These are phyloP conservation scores for Pseudoneurospora amorphoporcata DNA, from an alignment of 495 filamentous ascomycete species.

Conservation along the genomic window DNA sequence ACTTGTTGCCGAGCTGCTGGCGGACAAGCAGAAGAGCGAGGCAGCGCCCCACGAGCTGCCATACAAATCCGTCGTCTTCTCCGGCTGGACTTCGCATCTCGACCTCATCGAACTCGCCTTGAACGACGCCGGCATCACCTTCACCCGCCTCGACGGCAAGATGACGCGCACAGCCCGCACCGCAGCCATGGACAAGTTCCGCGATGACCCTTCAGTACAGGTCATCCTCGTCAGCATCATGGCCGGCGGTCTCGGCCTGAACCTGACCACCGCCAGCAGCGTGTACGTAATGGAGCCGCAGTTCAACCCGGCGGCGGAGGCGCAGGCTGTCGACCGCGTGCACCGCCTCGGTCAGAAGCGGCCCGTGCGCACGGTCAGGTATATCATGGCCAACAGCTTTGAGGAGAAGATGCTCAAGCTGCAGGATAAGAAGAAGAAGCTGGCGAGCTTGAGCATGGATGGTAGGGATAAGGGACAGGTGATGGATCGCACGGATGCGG, in stretches of 20 bases:
- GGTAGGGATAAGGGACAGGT: slow-evolving; percentile 39
- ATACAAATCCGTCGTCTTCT: slow-evolving; percentile 87
- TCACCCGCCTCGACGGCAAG: slow-evolving; percentile 77
- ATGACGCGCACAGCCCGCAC: slow-evolving; percentile 66
- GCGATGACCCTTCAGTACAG: slow-evolving; percentile 56
- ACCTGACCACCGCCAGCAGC: slow-evolving; percentile 72
- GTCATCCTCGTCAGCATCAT: slow-evolving; percentile 86
- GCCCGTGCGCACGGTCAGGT: slow-evolving; percentile 68
- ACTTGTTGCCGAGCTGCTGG: slow-evolving; percentile 56
- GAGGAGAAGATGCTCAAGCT: slow-evolving; percentile 89
- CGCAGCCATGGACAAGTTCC: slow-evolving; percentile 63
- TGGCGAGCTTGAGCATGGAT: slow-evolving; percentile 79
- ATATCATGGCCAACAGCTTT: slow-evolving; percentile 81
- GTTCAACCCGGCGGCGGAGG: slow-evolving; percentile 90
- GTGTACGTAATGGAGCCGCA: slow-evolving; percentile 98
- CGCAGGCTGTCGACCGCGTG: slow-evolving; percentile 88
- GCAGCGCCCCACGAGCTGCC: slow-evolving; percentile 49
- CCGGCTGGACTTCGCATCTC: slow-evolving; percentile 85
- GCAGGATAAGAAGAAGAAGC: slow-evolving; percentile 79
- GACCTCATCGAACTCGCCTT: slow-evolving; percentile 88
- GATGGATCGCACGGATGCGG: slow-evolving; percentile 62
- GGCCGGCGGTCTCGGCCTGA: slow-evolving; percentile 86
- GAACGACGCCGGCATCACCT: slow-evolving; percentile 52
- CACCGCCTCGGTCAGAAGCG: slow-evolving; percentile 88
- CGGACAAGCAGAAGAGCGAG: slow-evolving; percentile 48